Conservation (phyloP, 1,284 basidiomycete genomes). For the Marasmius tenuissimus region DNA sequence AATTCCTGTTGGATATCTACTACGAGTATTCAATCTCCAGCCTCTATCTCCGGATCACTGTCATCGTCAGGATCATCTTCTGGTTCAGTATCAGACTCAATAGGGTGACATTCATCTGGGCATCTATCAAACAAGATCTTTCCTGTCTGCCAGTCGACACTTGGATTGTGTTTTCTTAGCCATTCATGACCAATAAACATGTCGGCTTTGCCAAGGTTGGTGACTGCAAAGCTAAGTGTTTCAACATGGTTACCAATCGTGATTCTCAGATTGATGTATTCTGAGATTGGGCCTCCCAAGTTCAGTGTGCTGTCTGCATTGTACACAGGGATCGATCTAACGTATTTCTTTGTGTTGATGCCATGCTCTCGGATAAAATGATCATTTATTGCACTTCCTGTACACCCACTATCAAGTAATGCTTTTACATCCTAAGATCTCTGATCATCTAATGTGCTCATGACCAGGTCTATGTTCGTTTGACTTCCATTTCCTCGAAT, state of each 20-base stretch:
- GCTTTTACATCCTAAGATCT: background rate
- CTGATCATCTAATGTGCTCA: background rate
- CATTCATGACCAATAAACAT: conserved; percentile 26
- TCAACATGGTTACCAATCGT: background rate
- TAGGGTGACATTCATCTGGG: conserved; percentile 7
- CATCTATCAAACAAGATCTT: conserved; percentile 23
- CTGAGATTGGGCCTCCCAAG: background rate
- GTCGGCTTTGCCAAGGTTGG: conserved; percentile 20
- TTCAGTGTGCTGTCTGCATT: conserved; percentile 5
- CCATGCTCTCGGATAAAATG: background rate
- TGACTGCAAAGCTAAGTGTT: conserved; percentile 20
- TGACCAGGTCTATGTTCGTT: background rate
- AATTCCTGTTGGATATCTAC: background rate
- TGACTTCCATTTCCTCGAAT: background rate
- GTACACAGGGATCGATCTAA: background rate
- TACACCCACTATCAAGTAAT: background rate
- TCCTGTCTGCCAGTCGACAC: conserved; percentile 25
- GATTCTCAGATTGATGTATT: background rate
- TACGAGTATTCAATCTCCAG: background rate
- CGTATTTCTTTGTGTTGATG: conserved; percentile 3
- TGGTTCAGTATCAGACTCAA: background rate
- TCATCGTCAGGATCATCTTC: background rate
- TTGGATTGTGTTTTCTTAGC: conserved; percentile 27
- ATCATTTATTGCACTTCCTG: background rate
- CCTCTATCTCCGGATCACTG: background rate